Conservation (phyloP, 306 rosid genomes). For the Castanea sativa region DNA sequence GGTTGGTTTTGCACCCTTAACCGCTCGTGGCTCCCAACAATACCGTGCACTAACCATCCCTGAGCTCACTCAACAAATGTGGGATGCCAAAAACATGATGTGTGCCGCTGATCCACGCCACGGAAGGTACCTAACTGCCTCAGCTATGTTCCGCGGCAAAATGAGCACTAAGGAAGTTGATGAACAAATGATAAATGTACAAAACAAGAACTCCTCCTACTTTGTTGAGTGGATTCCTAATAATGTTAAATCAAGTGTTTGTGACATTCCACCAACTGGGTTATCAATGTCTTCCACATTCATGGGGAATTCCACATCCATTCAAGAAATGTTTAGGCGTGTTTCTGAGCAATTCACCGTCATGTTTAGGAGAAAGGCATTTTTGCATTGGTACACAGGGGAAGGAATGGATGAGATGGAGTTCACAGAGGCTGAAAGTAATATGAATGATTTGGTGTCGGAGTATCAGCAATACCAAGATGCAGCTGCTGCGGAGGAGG, state of each 20-base stretch:
- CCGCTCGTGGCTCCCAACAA: slow-evolving; percentile 71
- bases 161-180: slow-evolving; percentile 94
- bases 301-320: slow-evolving; percentile 88
- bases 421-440: slow-evolving; percentile 85
- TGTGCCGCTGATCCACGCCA: slow-evolving; percentile 92
- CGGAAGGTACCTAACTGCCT: slow-evolving; percentile 79
- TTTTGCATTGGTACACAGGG: slow-evolving; percentile 88
- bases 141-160: slow-evolving; percentile 84
- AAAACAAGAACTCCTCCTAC: slow-evolving; percentile 83
- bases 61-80: slow-evolving; percentile 91
- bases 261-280: slow-evolving; percentile 83
- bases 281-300: slow-evolving; percentile 76
- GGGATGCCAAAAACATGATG: slow-evolving; percentile 87
- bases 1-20: slow-evolving; percentile 88
- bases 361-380: slow-evolving; percentile 90
- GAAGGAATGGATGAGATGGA: slow-evolving; percentile 97
- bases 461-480: slow-evolving; percentile 92
- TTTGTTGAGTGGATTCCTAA: slow-evolving; percentile 92
- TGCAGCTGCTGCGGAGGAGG: slow-evolving; percentile 49
- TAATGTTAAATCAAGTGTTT: slow-evolving; percentile 86
- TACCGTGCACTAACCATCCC: slow-evolving; percentile 81
- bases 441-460: slow-evolving; percentile 87
- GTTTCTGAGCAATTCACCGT: slow-evolving; percentile 89
- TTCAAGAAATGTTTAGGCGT: slow-evolving; percentile 86
- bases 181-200: slow-evolving; percentile 80